Evolutionary conservation across 148 eudicot species (phyloP), one percentile per base, ranked within the genome.

Genomic region (Amaranthus palmeri): DNA sequence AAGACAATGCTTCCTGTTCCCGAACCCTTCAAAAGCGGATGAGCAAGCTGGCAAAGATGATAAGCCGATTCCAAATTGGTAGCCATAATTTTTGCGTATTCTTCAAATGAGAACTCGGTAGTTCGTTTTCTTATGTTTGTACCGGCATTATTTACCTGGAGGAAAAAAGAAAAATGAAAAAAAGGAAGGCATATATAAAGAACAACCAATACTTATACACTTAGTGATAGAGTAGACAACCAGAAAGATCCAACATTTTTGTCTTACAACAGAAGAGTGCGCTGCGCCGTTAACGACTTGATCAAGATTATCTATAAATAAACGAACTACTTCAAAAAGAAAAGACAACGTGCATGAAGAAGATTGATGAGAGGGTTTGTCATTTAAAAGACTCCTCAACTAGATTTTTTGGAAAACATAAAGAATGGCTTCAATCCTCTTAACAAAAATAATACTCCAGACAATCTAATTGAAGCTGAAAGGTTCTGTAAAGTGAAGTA

Each of bases 141-240:
- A 68, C 98, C 98, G 2, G 85, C 98, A 81, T 93, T 93, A 79
- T 93, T 93, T 75, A 93, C 76, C 98, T 93, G 74, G 54, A 55
- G 43, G 17, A 3, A 13, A 54, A 17, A 4, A 17, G 4, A 69
- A 14, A 13, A 13, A 54, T 69, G 11, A 54, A 52, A 36, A 4
- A 36, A 6, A 52, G 14, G 4, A 51, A 40, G 4, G 65, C 40
- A 42, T 40, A 49, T 56, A 44, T 15, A 48, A 49, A 12, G 53
- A 15, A 11, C 36, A 10, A 25, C 50, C n/a, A 70, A 9, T 4
- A 36, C 59, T 42, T 57, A 6, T 25, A 25, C 36, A 25, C 36
- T 25, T 25, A 25, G 2, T 25, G 36, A 25, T 25, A 25, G 36
- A 25, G 36, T 25, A 25, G 36, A 25, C 36, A 25, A 25, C 36